These are phyloP conservation scores for Atractiella rhizophila DNA, from an alignment of 768 basidiomycete genomes.

Conservation along the genomic window DNA sequence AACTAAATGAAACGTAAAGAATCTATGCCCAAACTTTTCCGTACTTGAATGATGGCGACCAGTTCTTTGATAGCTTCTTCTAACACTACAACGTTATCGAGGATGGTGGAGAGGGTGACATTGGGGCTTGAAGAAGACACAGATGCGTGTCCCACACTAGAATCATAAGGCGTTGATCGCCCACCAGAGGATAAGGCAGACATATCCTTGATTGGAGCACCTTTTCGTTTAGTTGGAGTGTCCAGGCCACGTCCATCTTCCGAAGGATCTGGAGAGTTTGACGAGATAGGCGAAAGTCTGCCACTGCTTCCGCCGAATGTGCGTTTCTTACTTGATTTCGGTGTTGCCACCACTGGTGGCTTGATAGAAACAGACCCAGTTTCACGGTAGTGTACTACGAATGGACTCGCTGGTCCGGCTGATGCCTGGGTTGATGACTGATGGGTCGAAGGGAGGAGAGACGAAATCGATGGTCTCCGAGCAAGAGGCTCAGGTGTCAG, in stretches of 20 bases:
- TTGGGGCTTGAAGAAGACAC: no score
- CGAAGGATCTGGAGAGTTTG: no score
- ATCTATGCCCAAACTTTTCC: slow-evolving; percentile 63
- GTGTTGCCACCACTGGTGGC: slow-evolving; percentile 31
- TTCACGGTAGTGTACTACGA: slow-evolving; percentile 56
- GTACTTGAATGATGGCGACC: slow-evolving; percentile 55
- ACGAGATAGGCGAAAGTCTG: no score
- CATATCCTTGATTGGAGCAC: no score
- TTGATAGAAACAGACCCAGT: slow-evolving; percentile 47
- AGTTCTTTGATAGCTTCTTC: slow-evolving; percentile 91
- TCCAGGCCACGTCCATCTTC: no score
- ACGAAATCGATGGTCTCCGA: background rate
- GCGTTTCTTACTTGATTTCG: background rate
- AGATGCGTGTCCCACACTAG: no score
- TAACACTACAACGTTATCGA: slow-evolving; percentile 82
- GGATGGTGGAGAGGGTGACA: slow-evolving; percentile 52
- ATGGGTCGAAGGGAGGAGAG: background rate
- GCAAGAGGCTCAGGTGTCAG: background rate
- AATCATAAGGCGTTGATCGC: no score
- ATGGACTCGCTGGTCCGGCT: slow-evolving; percentile 36
- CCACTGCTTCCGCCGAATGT: slow-evolving; percentile 9
- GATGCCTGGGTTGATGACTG: background rate
- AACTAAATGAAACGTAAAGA: slow-evolving; percentile 14
- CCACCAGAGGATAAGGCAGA: no score
- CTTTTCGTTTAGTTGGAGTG: no score